phyloP scores from a whole-genome alignment of 2,329 filamentous ascomycete genomes.

The Ascocoryne sarcoides region DNA sequence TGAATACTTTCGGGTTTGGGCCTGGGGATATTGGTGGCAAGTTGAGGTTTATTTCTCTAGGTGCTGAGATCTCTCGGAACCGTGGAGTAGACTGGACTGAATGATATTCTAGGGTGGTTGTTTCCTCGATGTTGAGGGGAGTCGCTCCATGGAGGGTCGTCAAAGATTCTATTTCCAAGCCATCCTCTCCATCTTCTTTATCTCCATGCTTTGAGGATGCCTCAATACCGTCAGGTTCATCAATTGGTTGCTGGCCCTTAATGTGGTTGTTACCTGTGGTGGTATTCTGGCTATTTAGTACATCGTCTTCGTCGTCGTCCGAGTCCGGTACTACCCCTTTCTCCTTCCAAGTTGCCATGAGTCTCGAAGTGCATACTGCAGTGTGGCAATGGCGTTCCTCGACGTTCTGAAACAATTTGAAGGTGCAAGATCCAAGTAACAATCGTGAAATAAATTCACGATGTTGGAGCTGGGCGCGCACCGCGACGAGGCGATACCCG shows the following conservation, averaged over 20 bases:
- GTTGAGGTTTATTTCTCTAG: too few species aligned
- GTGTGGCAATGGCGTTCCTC: not conserved
- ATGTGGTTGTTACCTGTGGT: slow-evolving; percentile 1
- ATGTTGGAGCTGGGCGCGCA: not conserved
- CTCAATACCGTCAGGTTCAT: not conserved
- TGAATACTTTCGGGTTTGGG: slow-evolving; percentile 10
- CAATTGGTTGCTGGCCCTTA: not conserved
- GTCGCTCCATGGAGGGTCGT: too few species aligned
- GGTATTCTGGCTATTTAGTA: slow-evolving; percentile 18
- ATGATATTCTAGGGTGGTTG: too few species aligned
- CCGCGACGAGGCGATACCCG: not conserved
- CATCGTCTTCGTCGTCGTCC: slow-evolving; percentile 27
- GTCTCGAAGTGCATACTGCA: slow-evolving; percentile 16
- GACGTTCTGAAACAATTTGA: not conserved
- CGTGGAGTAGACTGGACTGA: too few species aligned
- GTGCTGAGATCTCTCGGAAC: too few species aligned
- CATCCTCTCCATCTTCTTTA: too few species aligned
- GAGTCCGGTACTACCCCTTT: slow-evolving; percentile 30
- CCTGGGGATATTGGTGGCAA: too few species aligned
- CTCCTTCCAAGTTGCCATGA: slow-evolving; percentile 30
- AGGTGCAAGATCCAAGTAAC: not conserved
- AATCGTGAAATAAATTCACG: not conserved
- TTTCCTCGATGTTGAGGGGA: too few species aligned
- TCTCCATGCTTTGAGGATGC: too few species aligned
- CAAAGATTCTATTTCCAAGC: too few species aligned